Percentiles rank a stretch among this genome's conserved stretches.
phyloP scores from a whole-genome alignment of 495 filamentous ascomycete genomes.

The Talaromyces liani region DNA sequence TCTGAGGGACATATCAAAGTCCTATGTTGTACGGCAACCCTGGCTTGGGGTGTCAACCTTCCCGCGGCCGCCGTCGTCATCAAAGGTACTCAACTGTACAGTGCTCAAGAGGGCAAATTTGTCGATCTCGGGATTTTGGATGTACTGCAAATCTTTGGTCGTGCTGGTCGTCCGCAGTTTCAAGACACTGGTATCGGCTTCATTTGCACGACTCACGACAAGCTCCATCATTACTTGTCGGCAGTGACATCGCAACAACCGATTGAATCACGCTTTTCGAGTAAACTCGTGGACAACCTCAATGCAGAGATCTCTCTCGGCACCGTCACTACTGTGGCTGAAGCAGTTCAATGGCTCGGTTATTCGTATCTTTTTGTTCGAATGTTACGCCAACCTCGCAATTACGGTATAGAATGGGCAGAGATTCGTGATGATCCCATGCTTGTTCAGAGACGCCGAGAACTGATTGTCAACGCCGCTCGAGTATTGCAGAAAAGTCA shows the following conservation, averaged over 20 bases:
- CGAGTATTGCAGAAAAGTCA: slow-evolving; percentile 79
- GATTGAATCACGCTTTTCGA: slow-evolving; percentile 89
- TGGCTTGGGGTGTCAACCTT: slow-evolving; percentile 99
- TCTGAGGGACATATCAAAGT: slow-evolving; percentile 84
- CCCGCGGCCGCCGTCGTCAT: slow-evolving; percentile 96
- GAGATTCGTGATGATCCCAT: slow-evolving; percentile 81
- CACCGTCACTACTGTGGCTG: slow-evolving; percentile 89
- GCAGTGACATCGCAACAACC: slow-evolving; percentile 93
- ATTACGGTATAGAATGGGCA: slow-evolving; percentile 95
- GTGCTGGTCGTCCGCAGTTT: slow-evolving; percentile 94
- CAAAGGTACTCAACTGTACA: slow-evolving; percentile 96
- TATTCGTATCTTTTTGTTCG: slow-evolving; percentile 97
- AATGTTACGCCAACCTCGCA: slow-evolving; percentile 84
- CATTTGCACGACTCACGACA: slow-evolving; percentile 92
- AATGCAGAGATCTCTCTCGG: slow-evolving; percentile 93
- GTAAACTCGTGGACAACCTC: slow-evolving; percentile 88
- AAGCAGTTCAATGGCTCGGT: slow-evolving; percentile 93
- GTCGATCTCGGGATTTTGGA: slow-evolving; percentile 95
- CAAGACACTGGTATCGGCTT: slow-evolving; percentile 94
- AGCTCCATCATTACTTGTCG: slow-evolving; percentile 81
- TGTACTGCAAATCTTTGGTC: slow-evolving; percentile 96
- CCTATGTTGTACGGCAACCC: slow-evolving; percentile 93
- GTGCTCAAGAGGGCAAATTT: slow-evolving; percentile 91
- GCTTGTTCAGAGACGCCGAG: slow-evolving; percentile 70
- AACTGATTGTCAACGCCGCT: slow-evolving; percentile 82